Conservation (phyloP, 192 early-diverging fungal species). For the Coemansia sp. region DNA sequence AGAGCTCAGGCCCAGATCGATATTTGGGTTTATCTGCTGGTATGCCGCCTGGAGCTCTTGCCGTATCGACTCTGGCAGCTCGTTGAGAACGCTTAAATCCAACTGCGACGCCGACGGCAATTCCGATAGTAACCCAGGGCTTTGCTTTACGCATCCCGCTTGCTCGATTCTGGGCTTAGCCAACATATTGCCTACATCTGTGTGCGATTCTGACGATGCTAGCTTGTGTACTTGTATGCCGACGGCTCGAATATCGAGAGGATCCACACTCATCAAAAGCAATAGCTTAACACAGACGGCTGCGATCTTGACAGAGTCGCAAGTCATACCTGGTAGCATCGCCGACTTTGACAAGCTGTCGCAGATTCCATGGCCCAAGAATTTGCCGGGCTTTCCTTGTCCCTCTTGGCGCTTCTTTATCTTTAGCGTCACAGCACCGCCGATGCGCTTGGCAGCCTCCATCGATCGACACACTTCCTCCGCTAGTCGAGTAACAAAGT, state of each 20-base stretch:
- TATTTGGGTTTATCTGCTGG: slow-evolving; percentile 4
- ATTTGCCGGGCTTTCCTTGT: slow-evolving; percentile 59
- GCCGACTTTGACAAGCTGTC: slow-evolving; percentile 63
- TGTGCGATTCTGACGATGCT: slow-evolving; percentile 3
- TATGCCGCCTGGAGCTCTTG: slow-evolving; percentile 34
- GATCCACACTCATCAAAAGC: slow-evolving; percentile 24
- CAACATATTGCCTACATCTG: slow-evolving; percentile 20
- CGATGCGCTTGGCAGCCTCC: slow-evolving; percentile 57
- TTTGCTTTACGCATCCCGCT: background rate
- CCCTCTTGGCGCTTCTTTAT: slow-evolving; percentile 60
- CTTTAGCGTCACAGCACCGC: slow-evolving; percentile 69
- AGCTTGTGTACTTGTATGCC: slow-evolving; percentile 45
- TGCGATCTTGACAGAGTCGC: slow-evolving; percentile 46
- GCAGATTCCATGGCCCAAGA: slow-evolving; percentile 69
- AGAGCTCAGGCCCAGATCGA: slow-evolving; percentile 4
- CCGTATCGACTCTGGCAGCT: slow-evolving; percentile 43
- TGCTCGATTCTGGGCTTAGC: slow-evolving; percentile 15
- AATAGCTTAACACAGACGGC: slow-evolving; percentile 20
- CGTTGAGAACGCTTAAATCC: slow-evolving; percentile 30
- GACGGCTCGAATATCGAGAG: slow-evolving; percentile 45
- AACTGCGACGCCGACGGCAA: slow-evolving; percentile 50
- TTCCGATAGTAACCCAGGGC: background rate
- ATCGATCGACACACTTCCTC: slow-evolving; percentile 71
- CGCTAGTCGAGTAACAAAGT: slow-evolving; percentile 68
- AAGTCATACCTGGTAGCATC: slow-evolving; percentile 54